Evolutionary conservation across 495 filamentous ascomycete species (phyloP).

Genomic region (Echria macrotheca): DNA sequence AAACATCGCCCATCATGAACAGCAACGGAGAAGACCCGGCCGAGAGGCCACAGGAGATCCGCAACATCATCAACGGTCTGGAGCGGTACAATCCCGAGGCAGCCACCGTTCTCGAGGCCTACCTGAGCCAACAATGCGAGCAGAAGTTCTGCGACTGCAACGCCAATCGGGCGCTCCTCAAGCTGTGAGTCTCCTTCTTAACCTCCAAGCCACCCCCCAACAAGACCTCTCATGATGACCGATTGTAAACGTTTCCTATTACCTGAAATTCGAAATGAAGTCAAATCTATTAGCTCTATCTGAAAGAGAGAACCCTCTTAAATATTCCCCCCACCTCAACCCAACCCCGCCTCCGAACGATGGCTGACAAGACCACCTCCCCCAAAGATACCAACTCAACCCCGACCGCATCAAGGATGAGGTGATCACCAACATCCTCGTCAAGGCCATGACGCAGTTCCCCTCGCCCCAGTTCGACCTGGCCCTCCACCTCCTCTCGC

Average conservation of each 20-base stretch:
- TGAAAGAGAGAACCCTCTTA: slow-evolving; percentile 26
- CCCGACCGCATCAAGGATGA: slow-evolving; percentile 95
- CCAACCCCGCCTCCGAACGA: background rate
- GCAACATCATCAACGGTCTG: slow-evolving; percentile 85
- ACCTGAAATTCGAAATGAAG: slow-evolving; percentile 67
- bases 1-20: slow-evolving; percentile 39
- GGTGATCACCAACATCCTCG: slow-evolving; percentile 95
- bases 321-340: slow-evolving; percentile 10
- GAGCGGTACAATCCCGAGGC: slow-evolving; percentile 99
- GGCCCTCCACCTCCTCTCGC: slow-evolving; percentile 80
- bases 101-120: slow-evolving; percentile 87
- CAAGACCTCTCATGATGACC: slow-evolving; percentile 70
- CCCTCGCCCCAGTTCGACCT: slow-evolving; percentile 93
- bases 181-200: slow-evolving; percentile 94
- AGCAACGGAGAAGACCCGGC: slow-evolving; percentile 46
- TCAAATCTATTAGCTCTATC: slow-evolving; percentile 61
- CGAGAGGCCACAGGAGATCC: slow-evolving; percentile 83
- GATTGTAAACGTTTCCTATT: slow-evolving; percentile 95
- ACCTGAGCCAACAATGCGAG: slow-evolving; percentile 92
- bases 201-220: too few relatives aligned
- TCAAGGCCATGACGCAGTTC: slow-evolving; percentile 96
- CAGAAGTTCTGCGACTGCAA: slow-evolving; percentile 89
- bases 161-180: slow-evolving; percentile 90
- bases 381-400: slow-evolving; percentile 95
- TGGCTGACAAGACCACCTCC: background rate